Evolutionary conservation across 176 grass and related monocot genomes (phyloP), one percentile per base, ranked within the genome.

Genomic region (Paspalum vaginatum): DNA sequence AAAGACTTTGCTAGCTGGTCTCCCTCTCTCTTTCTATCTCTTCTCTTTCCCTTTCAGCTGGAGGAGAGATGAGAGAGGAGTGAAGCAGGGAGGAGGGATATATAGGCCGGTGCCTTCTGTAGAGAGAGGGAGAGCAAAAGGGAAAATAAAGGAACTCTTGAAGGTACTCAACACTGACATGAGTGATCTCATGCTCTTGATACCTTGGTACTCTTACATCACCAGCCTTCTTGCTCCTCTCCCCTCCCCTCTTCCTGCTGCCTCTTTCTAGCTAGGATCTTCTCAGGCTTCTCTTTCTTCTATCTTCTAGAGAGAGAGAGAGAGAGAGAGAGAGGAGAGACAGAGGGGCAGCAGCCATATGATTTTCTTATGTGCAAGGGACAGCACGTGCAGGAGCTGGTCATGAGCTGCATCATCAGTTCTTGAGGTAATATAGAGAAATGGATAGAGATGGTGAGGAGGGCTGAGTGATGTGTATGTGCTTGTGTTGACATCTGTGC

Each of bases 41-140:
- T 65, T 86, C 45, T 93, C 44, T 89, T 91, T 93, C 88, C 84
- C 82, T 99, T 96, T 93, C 91, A 89, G 57, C 82, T 85, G 85
- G 81, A 84, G 86, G 81, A 79, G 85, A 87, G 64, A 46, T 51
- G 61, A 83, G 48, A 55, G 77, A 75, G 53, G 21, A 55, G 1
- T 4, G 68, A 70, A 50, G 68, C 22, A 70, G 45, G 45, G 26
- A 48, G 75, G 52, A 83, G 64, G 66, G 72, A 78, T 81, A 87
- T 76, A 80, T 72, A 90, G 85, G 63, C 76, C 77, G 32, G 70
- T 56, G 79, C 64, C 72, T 75, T 81, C 83, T 81, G 82, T 80
- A 86, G 88, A 97, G 89, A 94, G 88, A 67, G 64, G 43, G 86
- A 93, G 89, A 94, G 89, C 70, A 85, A 89, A 83, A 93, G 86